Base-by-base conservation (phyloP, 495 filamentous ascomycete species). In the Lophiostoma macrostomum region DNA sequence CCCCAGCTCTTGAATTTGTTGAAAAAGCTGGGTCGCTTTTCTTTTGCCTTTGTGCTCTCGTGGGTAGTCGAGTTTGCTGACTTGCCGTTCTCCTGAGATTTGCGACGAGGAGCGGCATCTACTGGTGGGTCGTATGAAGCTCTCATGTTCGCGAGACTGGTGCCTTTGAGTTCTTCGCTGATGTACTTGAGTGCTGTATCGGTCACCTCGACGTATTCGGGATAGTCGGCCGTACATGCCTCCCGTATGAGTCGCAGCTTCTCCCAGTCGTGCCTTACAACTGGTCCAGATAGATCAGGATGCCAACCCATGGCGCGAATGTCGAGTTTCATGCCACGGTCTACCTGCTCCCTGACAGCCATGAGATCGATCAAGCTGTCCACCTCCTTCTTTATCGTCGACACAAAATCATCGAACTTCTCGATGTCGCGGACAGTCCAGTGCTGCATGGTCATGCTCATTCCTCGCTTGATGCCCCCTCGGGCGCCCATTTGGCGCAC, bases 281-380 rank as follows among this genome's bases (percentile, higher is more conserved):
- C 16, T 1, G 53, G 42, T 1, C 47, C 49, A 20, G 39, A 42
- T 13, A 55, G 29, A 31, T 50, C 50, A 2, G 64, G 62, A 44
- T 70, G 67, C 67, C 67, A 70, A 4, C 66, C 67, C 34, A 70
- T 53, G 5, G 54, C 53, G 16, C 51, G 55, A 23, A 70, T 66
- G 42, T 70, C 67, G 22, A 60, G 60, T 22, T 57, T 56, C 60
- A 70, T 64, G 10, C 52, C 66, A 1, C 58, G 32, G 37, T 68
- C 67, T 14, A 70, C 64, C 18, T 60, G 44, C 19, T 65, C 66
- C 32, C 64, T 54, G 23, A 66, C 62, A 14, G 50, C 64, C 44
- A 67, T 50, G 8, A 70, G 42, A 4, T 50, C 41, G 34, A 70
- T 57, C 28, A 70, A 42, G 31, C 30, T 42, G 38, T 68, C 60